Percentiles rank a stretch among this genome's conserved stretches.
These are phyloP conservation scores for Leishmania amazonensis DNA, from an alignment of 208 protist species.

Conservation along the genomic window DNA sequence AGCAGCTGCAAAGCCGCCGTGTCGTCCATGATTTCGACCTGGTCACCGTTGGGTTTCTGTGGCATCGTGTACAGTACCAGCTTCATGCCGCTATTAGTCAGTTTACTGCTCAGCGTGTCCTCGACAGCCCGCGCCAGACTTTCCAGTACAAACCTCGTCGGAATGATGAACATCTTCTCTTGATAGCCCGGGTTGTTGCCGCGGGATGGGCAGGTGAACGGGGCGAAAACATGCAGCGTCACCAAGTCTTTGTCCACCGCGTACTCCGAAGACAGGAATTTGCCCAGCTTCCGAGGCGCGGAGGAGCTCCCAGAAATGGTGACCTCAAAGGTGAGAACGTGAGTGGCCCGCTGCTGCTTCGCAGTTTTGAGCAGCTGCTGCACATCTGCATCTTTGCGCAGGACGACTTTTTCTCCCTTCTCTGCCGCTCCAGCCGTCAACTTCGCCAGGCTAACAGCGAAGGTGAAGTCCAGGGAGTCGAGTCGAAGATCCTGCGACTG, in stretches of 20 bases:
- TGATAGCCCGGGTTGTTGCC: not conserved
- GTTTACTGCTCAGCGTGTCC: slow-evolving; percentile 24
- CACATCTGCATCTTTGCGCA: slow-evolving; percentile 32
- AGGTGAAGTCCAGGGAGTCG: slow-evolving; percentile 54
- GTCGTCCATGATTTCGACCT: slow-evolving; percentile 26
- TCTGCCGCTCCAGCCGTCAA: not conserved
- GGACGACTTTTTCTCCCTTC: not conserved
- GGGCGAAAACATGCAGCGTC: slow-evolving; percentile 47
- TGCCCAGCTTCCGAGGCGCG: not conserved
- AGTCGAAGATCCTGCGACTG: slow-evolving; percentile 69
- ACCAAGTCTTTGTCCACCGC: slow-evolving; percentile 47
- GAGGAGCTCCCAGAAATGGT: slow-evolving; percentile 2
- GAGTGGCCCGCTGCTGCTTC: not conserved
- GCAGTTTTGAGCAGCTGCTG: slow-evolving; percentile 19
- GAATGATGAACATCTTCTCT: slow-evolving; percentile 62
- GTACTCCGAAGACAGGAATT: slow-evolving; percentile 33
- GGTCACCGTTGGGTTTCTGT: not conserved
- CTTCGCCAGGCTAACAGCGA: slow-evolving; percentile 26
- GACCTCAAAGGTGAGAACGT: slow-evolving; percentile 39
- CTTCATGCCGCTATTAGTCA: not conserved
- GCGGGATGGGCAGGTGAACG: not conserved
- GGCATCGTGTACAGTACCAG: slow-evolving; percentile 8
- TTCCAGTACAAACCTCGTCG: slow-evolving; percentile 29
- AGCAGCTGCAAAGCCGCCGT: slow-evolving; percentile 26
- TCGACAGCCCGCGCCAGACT: slow-evolving; percentile 39